Evolutionary conservation across 2,329 filamentous ascomycete species (phyloP), one percentile per base, ranked within the genome.

Genomic region (Paraphoma sp.): DNA sequence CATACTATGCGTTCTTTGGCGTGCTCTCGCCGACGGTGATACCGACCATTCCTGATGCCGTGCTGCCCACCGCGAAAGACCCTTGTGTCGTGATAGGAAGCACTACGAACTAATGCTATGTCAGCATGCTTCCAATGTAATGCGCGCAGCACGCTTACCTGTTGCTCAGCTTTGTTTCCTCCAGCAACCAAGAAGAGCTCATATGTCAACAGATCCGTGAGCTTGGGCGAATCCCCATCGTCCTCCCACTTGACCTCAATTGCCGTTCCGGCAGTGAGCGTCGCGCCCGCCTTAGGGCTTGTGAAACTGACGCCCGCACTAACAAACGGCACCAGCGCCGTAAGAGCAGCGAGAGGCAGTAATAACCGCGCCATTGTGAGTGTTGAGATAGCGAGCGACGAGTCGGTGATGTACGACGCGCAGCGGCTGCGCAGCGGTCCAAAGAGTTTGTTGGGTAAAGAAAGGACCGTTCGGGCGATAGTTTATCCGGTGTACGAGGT

Each of bases 171-270:
- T 2, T 78, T 75, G 68, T 88, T 85, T 45, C 86, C 85, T 52
- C 87, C 87, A 6, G 85, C 83, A 66, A 85, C 86, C 18, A 90
- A 76, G 62, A 83, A 84, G 46, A 90, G 73, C 57, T 84, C 78
- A 71, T 87, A 90, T 16, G 80, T 79, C 2, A 76, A 71, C 42
- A 88, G 77, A 54, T 84, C 79, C 7, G 81, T 68, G 36, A 87
- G 70, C 3, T 76, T 68, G 2, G 86, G 85, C 43, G 78, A 73
- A 17, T 75, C 75, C 41, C 83, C 83, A 29, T 81, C 82, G 16
- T 88, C 86, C 55, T 79, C 78, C 86, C 86, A 89, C 62, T 80
- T 76, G 16, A 87, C 78, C 4, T 79, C 79, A 46, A 89, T 78
- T 12, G 80, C 71, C 51, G 80, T 77, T 45, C 83, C 84, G 14